Base-by-base conservation (phyloP, 2,329 filamentous ascomycete genomes). In the Amauroascus niger region DNA sequence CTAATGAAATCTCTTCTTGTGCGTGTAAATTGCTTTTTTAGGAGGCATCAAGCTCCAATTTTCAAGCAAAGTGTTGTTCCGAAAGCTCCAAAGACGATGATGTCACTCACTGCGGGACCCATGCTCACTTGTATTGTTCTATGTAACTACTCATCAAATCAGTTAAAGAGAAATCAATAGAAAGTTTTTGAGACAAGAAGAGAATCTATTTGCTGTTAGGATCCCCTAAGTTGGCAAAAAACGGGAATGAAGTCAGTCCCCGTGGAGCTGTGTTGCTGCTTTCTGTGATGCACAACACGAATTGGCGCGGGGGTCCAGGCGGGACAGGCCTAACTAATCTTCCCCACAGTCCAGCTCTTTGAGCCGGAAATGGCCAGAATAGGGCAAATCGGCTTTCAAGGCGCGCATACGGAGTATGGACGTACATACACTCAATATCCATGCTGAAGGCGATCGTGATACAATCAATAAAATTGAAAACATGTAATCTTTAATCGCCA, bases 21-120 rank as follows among this genome's bases (percentile, higher is more conserved):
- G 6, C 9, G 6, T 40, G n/a, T 2, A 40, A 5, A 40, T 4
- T 40, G 14, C 20, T 22, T n/a, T 40, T 13, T 40, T 40, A 37
- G 33, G 33, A n/a, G 33, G 13, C n/a, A 5, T 37, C 11, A 14
- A 14, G 37, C 14, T 40, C 20, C 37, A 20, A 16, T 22, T 20
- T 4, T 6, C 18, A 4, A 4, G 37, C 16, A 14, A 40, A 22
- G n/a, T 18, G 13, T n/a, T n/a, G n/a, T n/a, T n/a, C n/a, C 16
- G 26, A 24, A 20, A n/a, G 40, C 22, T 43, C 5, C 5, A 43
- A 26, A 3, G 20, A 43, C 33, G 33, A 50, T 50, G 48, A 43
- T 43, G 37, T 50, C 48, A 50, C 48, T 50, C 26, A 50, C 48
- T 37, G 14, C 2, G 6, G 48, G 9, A n/a, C n/a, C 28, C 48